Evolutionary conservation across 345 rosid species (phyloP).

Genomic region (Lenwebbia sp.): DNA sequence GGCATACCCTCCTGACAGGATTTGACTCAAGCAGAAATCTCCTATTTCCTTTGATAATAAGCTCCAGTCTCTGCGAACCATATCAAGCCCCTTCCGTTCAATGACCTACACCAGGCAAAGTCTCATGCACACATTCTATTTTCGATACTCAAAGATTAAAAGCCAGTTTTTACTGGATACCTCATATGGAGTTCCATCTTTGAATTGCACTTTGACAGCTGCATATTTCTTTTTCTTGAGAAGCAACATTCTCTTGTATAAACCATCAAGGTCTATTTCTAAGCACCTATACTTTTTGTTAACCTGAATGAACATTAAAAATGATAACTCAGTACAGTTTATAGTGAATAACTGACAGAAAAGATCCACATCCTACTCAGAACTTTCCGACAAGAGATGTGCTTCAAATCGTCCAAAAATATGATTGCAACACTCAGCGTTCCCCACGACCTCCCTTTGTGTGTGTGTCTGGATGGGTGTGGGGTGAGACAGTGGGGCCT

Average conservation of each 20-base stretch:
- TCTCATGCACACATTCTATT: slow-evolving; percentile 4
- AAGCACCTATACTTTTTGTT: slow-evolving; percentile 87
- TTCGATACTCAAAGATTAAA: background rate
- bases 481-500: background rate
- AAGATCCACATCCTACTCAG: background rate
- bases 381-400: background rate
- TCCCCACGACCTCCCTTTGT: background rate
- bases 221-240: slow-evolving; percentile 99
- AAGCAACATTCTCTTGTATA: slow-evolving; percentile 95
- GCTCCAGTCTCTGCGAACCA: slow-evolving; percentile 99
- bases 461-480: background rate
- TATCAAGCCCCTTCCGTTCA: slow-evolving; percentile 97
- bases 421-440: background rate
- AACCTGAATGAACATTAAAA: slow-evolving; percentile 39
- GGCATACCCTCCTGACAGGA: slow-evolving; percentile 85
- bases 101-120: slow-evolving; percentile 50
- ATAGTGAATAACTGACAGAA: background rate
- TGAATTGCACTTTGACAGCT: slow-evolving; percentile 79
- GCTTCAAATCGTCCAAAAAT: background rate
- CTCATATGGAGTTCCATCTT: slow-evolving; percentile 71
- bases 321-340: background rate
- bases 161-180: slow-evolving; percentile 16
- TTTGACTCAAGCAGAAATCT: slow-evolving; percentile 74
- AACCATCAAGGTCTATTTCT: slow-evolving; percentile 93
- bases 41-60: slow-evolving; percentile 90